Conservation (phyloP, 148 eudicot species). For the Heliosperma pusillum region DNA sequence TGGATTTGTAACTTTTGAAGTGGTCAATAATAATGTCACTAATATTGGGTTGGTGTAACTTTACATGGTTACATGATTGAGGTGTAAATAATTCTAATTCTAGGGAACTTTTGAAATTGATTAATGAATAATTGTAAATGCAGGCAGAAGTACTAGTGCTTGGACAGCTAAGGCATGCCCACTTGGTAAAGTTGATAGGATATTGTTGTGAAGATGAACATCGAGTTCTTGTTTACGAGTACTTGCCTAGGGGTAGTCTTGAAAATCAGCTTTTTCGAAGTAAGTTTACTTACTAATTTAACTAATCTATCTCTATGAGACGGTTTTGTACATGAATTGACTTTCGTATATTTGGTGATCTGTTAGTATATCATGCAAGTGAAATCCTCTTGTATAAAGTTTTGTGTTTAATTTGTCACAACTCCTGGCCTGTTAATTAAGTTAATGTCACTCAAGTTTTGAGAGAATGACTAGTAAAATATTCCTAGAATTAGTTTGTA, state of each 20-base stretch:
- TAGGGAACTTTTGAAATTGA: background rate
- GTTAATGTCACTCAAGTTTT: too few relatives aligned
- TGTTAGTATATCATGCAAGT: too few relatives aligned
- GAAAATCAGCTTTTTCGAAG: conserved; percentile 44
- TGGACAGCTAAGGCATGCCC: conserved; percentile 37
- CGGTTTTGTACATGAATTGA: background rate
- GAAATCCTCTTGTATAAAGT: too few relatives aligned
- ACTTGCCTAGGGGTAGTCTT: conserved; percentile 40
- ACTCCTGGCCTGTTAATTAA: too few relatives aligned
- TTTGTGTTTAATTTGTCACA: too few relatives aligned
- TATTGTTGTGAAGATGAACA: conserved; percentile 47
- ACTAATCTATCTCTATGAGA: background rate
- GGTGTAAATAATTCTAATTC: background rate
- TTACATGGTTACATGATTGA: background rate
- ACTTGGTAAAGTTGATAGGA: conserved; percentile 44
- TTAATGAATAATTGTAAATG: background rate
- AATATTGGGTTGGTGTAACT: background rate
- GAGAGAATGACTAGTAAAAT: too few relatives aligned
- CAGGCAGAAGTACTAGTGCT: conserved; percentile 39
- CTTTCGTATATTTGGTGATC: too few relatives aligned
- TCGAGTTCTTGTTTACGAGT: conserved; percentile 38
- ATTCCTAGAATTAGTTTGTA: too few relatives aligned
- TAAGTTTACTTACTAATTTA: conserved; percentile 19
- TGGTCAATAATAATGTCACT: background rate
- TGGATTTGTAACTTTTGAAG: background rate